These are phyloP conservation scores for Carallia pectinifolia DNA, from an alignment of 345 rosid species.

Conservation along the genomic window DNA sequence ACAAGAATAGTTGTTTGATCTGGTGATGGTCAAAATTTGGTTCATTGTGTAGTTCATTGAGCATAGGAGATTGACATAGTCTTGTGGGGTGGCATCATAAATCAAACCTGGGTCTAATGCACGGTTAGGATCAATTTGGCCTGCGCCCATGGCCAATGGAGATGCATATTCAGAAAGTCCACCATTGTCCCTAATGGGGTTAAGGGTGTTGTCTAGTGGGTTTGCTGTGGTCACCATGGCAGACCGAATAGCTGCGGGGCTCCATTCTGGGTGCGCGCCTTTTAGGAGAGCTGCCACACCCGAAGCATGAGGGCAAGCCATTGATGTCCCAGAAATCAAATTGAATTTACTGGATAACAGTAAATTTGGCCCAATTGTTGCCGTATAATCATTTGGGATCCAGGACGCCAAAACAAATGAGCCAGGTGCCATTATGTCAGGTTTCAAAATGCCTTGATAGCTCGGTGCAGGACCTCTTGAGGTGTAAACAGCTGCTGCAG, in stretches of 20 bases:
- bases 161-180: conserved; percentile 22
- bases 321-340: conserved; percentile 54
- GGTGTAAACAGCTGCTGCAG: conserved; percentile 39
- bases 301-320: conserved; percentile 59
- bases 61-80: conserved; percentile 40
- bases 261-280: conserved; percentile 52
- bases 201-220: conserved; percentile 31
- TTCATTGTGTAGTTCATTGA: conserved; percentile 36
- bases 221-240: conserved; percentile 56
- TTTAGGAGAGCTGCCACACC: conserved; percentile 53
- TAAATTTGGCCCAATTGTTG: conserved; percentile 13
- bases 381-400: conserved; percentile 22
- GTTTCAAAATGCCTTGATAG: conserved; percentile 49
- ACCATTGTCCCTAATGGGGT: conserved; percentile 33
- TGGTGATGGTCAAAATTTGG: conserved; percentile 39
- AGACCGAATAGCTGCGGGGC: conserved; percentile 51
- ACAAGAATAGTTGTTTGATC: conserved; percentile 34
- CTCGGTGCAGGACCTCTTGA: conserved; percentile 55
- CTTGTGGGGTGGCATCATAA: conserved; percentile 46
- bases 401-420: conserved; percentile 48
- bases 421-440: conserved; percentile 61
- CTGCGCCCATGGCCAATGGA: conserved; percentile 47
- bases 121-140: conserved; percentile 39
- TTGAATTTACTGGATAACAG: conserved; percentile 34
- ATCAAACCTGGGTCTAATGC: conserved; percentile 51